Evolutionary conservation across 169 alveolate species (phyloP), one percentile per base, ranked within the genome.

Genomic region (Plasmodium berghei): DNA sequence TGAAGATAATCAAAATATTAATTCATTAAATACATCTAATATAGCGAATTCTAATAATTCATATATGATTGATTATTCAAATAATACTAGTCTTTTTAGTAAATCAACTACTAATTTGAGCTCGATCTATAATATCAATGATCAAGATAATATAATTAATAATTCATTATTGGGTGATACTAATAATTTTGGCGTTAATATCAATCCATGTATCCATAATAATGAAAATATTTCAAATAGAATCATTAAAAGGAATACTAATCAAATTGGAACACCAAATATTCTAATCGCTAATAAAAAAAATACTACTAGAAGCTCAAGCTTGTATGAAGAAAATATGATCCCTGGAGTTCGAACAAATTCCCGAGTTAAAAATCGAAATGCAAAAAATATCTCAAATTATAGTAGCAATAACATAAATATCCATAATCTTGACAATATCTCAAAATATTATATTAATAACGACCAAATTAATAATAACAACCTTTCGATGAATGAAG

Each of bases 91-190:
- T 12, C 59, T n/a, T 52, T 52, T 14, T 52, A 14, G 48, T 46
- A 64, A 73, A 28, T 72, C 18, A 12, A 12, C 10, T 0, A 61
- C 22, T 22, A 72, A 52, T 72, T 54, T 72, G 24, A 72, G 42
- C 22, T 45, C 87, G 34, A 9, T 40, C 12, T 63, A 75, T 58
- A 77, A 52, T 4, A 52, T 2, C 16, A 64, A 64, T 56, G 56
- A 64, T 9, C 12, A 45, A 10, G 88, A 61, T 64, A 52, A 52
- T 26, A 16, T 24, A 34, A 34, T 34, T 34, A 34, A 34, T 0
- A 34, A 34, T 34, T 34, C 42, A 34, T 34, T 34, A 34, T 34
- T 34, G 42, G 42, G 42, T 3, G 42, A 34, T 34, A 4, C 42
- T 34, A 34, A 34, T 34, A 2, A 34, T 34, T 34, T 34, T 34